Evolutionary conservation across 2,329 filamentous ascomycete genomes (phyloP).

Genomic region (Cordyceps cicadae): DNA sequence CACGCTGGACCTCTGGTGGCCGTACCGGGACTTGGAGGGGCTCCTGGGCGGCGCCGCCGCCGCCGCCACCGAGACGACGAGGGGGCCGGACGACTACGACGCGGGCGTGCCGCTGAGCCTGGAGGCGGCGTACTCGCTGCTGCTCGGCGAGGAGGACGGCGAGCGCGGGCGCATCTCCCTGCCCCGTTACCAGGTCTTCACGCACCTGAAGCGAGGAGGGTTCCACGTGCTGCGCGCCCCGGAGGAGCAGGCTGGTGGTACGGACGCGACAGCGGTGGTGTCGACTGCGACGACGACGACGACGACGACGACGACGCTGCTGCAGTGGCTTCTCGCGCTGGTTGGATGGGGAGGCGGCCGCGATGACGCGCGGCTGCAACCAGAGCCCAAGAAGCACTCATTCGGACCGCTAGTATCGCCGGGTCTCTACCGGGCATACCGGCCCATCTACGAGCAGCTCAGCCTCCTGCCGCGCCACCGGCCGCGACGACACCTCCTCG

Average conservation of each 20-base stretch:
- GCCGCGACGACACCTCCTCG: constrained; percentile 29
- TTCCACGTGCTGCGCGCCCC: constrained; percentile 72
- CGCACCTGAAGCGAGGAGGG: constrained; percentile 72
- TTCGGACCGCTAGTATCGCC: constrained; percentile 53
- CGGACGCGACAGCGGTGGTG: neutral
- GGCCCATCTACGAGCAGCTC: constrained; percentile 67
- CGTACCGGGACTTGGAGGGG: constrained; percentile 43
- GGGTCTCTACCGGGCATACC: constrained; percentile 58
- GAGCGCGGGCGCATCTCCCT: constrained; percentile 54
- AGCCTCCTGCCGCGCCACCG: constrained; percentile 65
- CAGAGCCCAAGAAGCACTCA: constrained; percentile 20
- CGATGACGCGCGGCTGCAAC: constrained; percentile 13
- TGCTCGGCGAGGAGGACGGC: constrained; percentile 65
- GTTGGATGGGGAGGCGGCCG: constrained; percentile 21
- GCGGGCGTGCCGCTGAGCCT: constrained; percentile 76
- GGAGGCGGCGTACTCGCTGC: constrained; percentile 79
- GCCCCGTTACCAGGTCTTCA: constrained; percentile 82
- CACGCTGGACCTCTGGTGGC: constrained; percentile 81
- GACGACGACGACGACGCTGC: constrained; percentile 26
- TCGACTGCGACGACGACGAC: constrained; percentile 13
- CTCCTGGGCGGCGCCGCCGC: constrained; percentile 33
- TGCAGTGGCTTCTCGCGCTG: constrained; percentile 47
- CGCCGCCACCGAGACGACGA: constrained; percentile 13
- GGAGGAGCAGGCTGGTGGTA: constrained; percentile 12
- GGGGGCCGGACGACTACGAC: constrained; percentile 38